phyloP scores from a whole-genome alignment of 495 filamentous ascomycete genomes.

The Aspergillus bridgeri region DNA sequence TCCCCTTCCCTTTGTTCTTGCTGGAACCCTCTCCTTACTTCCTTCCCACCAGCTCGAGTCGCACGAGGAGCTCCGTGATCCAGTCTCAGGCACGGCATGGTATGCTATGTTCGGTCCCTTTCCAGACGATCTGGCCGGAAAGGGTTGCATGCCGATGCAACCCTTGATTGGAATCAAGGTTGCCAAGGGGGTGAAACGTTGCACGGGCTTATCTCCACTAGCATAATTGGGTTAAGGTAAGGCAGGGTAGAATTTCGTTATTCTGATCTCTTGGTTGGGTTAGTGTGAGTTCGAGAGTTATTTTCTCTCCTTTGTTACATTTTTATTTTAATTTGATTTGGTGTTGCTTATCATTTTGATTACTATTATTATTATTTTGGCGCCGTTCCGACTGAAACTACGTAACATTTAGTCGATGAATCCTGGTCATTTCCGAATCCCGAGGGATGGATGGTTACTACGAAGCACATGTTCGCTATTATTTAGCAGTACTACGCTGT shows the following conservation, averaged over 20 bases:
- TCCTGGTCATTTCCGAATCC: not conserved
- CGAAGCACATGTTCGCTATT: no score
- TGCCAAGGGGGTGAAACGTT: constrained; percentile 34
- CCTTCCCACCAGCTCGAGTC: not conserved
- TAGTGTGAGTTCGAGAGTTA: no score
- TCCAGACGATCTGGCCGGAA: not conserved
- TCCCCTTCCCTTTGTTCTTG: no score
- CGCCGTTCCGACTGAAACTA: not conserved
- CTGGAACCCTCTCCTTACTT: not conserved
- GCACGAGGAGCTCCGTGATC: not conserved
- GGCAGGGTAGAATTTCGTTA: not conserved
- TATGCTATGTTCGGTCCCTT: not conserved
- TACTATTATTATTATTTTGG: no score
- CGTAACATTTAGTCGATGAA: not conserved
- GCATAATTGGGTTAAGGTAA: constrained; percentile 33
- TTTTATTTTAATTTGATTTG: not conserved
- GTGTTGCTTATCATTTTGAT: not conserved
- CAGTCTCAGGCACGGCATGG: not conserved
- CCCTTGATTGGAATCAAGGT: constrained; percentile 18
- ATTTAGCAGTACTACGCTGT: no score
- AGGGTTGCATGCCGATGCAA: constrained; percentile 12
- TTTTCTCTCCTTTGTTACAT: not conserved
- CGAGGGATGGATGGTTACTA: not conserved
- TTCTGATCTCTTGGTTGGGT: not conserved
- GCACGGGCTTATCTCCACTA: constrained; percentile 47